These are phyloP conservation scores for Clarireedia monteithiana DNA, from an alignment of 2,329 filamentous ascomycete genomes.

Conservation along the genomic window DNA sequence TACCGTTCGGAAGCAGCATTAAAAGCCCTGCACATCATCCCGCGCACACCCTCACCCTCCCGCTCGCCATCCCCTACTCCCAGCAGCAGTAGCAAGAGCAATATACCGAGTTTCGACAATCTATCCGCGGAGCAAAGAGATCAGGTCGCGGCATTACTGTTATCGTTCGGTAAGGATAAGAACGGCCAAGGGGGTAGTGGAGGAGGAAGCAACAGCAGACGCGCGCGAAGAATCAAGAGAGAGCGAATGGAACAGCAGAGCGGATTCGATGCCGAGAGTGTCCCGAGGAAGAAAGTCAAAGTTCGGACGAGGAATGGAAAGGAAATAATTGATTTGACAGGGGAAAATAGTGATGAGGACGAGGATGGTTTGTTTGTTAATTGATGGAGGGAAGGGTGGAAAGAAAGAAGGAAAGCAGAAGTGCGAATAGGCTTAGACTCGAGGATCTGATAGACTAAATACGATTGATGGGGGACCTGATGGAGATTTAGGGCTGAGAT, in stretches of 20 bases:
- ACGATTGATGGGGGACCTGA: neutral
- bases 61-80: conserved; percentile 1
- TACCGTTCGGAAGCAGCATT: conserved; percentile 1
- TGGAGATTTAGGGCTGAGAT: neutral
- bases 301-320: neutral
- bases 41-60: neutral
- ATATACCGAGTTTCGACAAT: too few species aligned
- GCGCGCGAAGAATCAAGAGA: too few species aligned
- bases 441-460: neutral
- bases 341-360: neutral
- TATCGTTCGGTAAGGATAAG: too few species aligned
- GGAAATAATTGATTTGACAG: neutral
- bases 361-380: neutral
- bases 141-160: too few species aligned
- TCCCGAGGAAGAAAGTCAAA: neutral
- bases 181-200: too few species aligned
- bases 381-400: neutral
- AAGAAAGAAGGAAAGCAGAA: neutral
- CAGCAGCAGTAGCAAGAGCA: too few species aligned
- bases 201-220: too few species aligned
- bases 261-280: neutral
- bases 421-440: neutral
- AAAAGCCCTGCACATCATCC: neutral
- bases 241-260: too few species aligned
- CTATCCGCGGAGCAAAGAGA: neutral